Evolutionary conservation across 352 stramenopile genomes (phyloP), one percentile per base, ranked within the genome.

Genomic region (Globisporangium lucens): DNA sequence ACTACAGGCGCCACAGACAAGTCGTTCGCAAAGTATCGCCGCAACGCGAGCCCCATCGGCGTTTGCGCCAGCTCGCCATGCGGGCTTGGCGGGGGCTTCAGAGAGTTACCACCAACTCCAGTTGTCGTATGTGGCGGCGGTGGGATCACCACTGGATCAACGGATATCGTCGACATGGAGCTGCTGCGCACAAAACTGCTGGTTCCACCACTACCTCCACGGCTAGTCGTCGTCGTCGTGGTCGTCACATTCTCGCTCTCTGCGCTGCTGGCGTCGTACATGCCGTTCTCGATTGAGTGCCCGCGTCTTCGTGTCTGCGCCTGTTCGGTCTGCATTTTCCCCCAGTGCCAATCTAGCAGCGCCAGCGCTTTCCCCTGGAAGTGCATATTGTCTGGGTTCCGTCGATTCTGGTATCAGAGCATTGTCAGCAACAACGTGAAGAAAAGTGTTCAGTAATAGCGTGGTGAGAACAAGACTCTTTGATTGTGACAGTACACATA

Each of bases 341-440:
- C 75, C 85, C 85, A 93, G 56, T 95, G 85, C 87, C 87, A 95
- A 66, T 95, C 87, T 29, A 95, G 46, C 49, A 95, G 49, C n/a
- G 87, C 83, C n/a, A 95, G 62, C 27, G 87, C 87, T 63, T 94
- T 95, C 7, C 87, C 87, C 56, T 95, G 87, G 63, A 95, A 95
- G 61, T 95, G 87, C 84, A 95, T 83, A 53, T 93, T 95, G 67
- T 95, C 87, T 1, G 85, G 82, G 66, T 95, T 87, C 1, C 84
- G 83, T 47, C 84, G 84, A 56, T 92, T 95, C 71, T 83, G 17
- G 43, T 22, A 49, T 49, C 43, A 63, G 3, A 47, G 20, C 9
- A 59, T 51, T 6, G 46, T 22, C 33, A 60, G 7, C 12, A 57
- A 56, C 24, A 57, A 15, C 9, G 17, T 46, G 7, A 46, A 46